Evolutionary conservation across 1,284 basidiomycete genomes (phyloP).

Genomic region (Ustilago cynodontis): DNA sequence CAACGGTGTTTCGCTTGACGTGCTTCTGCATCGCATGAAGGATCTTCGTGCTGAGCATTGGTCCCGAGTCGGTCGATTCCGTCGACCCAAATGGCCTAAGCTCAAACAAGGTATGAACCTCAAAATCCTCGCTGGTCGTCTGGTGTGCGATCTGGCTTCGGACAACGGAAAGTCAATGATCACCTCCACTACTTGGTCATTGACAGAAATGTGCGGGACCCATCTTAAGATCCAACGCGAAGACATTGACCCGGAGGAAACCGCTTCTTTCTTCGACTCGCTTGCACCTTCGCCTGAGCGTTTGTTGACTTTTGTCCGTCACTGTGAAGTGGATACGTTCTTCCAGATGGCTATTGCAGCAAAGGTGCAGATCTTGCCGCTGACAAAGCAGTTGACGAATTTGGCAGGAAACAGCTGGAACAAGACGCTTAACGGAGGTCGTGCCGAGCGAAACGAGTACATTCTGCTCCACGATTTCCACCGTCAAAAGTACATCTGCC

Average conservation of each 20-base stretch:
- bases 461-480: conserved; percentile 99
- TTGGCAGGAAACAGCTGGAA: conserved; percentile 97
- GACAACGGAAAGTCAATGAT: conserved; percentile 88
- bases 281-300: conserved; percentile 82
- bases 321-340: conserved; percentile 93
- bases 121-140: conserved; percentile 83
- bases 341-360: conserved; percentile 94
- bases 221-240: conserved; percentile 79
- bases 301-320: conserved; percentile 87
- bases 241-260: conserved; percentile 91
- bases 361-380: conserved; percentile 87
- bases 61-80: conserved; percentile 93
- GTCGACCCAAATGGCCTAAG: conserved; percentile 84
- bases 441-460: conserved; percentile 98
- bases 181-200: conserved; percentile 88
- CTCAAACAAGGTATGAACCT: conserved; percentile 82
- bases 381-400: conserved; percentile 94
- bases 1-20: conserved; percentile 88
- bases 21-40: conserved; percentile 89
- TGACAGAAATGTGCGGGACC: conserved; percentile 86
- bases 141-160: conserved; percentile 92
- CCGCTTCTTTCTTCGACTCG: conserved; percentile 88
- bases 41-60: conserved; percentile 82
- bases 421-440: conserved; percentile 74
- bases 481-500: conserved; percentile 92